These are phyloP conservation scores for Helicostylum pulchrum DNA, from an alignment of 192 early-diverging fungal genomes.

Conservation along the genomic window DNA sequence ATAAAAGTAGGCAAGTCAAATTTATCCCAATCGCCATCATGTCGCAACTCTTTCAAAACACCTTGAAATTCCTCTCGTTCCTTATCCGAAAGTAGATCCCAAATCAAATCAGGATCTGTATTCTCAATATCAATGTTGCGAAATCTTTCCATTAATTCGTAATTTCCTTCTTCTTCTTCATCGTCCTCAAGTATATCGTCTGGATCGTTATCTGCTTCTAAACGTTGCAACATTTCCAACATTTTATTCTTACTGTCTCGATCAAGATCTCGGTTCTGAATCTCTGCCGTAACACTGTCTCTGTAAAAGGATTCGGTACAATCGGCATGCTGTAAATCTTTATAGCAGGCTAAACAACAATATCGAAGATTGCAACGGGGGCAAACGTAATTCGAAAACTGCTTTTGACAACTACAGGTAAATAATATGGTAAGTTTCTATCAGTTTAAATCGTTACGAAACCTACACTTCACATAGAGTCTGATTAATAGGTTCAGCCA, in stretches of 20 bases:
- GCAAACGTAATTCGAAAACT: slow-evolving; percentile 60
- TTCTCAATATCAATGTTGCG: slow-evolving; percentile 43
- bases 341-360: slow-evolving; percentile 63
- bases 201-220: slow-evolving; percentile 37
- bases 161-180: slow-evolving; percentile 36
- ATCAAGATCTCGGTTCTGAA: slow-evolving; percentile 37
- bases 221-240: slow-evolving; percentile 46
- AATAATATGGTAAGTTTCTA: not conserved
- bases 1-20: not conserved
- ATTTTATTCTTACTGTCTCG: slow-evolving; percentile 49
- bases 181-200: slow-evolving; percentile 28
- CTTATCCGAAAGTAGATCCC: slow-evolving; percentile 41
- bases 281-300: slow-evolving; percentile 50
- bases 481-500: not conserved
- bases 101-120: slow-evolving; percentile 44
- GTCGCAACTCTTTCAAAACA: slow-evolving; percentile 28
- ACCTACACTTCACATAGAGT: slow-evolving; percentile 12
- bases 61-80: slow-evolving; percentile 52
- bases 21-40: slow-evolving; percentile 6
- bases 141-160: slow-evolving; percentile 46
- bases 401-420: slow-evolving; percentile 48
- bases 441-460: not conserved
- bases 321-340: slow-evolving; percentile 39
- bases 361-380: slow-evolving; percentile 67
- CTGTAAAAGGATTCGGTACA: slow-evolving; percentile 61